phyloP scores from a whole-genome alignment of 768 basidiomycete genomes.

The Dentipellis fragilis region DNA sequence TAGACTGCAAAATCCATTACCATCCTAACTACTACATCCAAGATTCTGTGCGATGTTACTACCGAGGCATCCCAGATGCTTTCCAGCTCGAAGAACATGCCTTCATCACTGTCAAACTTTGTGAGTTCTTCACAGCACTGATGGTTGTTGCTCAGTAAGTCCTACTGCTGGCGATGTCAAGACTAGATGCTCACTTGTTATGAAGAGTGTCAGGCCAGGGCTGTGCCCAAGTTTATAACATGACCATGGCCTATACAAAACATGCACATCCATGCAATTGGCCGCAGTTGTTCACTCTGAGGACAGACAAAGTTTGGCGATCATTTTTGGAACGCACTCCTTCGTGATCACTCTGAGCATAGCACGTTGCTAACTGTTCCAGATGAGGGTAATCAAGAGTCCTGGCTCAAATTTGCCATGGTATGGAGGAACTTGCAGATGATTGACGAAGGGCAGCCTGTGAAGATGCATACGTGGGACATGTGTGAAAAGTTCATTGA shows the following conservation, averaged over 20 bases:
- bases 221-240: neutral
- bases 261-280: neutral
- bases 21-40: neutral
- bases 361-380: neutral
- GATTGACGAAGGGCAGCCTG: neutral
- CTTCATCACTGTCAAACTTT: neutral
- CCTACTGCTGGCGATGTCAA: too few species aligned
- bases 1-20: neutral
- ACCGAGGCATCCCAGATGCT: neutral
- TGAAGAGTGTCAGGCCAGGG: neutral
- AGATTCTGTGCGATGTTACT: neutral
- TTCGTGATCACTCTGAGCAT: neutral
- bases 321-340: neutral
- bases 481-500: neutral
- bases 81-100: neutral
- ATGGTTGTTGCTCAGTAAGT: neutral
- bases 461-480: neutral
- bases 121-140: neutral
- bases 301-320: neutral
- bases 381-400: neutral
- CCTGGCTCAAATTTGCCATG: neutral
- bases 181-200: neutral
- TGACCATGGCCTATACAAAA: neutral
- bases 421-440: neutral
- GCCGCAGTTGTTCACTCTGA: neutral